phyloP scores from a whole-genome alignment of 441 rosid species.

The Raphanus hybrid region DNA sequence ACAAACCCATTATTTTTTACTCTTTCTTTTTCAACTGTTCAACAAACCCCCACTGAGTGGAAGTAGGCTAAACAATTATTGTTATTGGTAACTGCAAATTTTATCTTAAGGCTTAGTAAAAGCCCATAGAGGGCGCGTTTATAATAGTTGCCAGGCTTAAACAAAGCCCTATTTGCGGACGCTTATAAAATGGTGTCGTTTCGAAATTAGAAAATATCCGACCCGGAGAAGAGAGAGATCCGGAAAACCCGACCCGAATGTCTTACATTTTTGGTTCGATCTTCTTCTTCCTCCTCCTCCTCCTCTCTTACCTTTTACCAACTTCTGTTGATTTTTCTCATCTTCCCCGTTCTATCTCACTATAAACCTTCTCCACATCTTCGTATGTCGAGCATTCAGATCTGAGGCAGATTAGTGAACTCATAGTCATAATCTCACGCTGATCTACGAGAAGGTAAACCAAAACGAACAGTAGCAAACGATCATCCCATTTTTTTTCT shows the following conservation, averaged over 20 bases:
- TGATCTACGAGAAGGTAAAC: conserved; percentile 40
- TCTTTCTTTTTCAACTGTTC: too few relatives aligned
- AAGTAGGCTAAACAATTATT: too few relatives aligned
- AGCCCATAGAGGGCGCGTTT: conserved; percentile 6
- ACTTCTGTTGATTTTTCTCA: conserved; percentile 7
- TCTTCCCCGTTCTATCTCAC: conserved; percentile 34
- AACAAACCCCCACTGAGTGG: too few relatives aligned
- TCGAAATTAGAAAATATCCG: background rate
- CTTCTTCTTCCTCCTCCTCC: conserved; percentile 16
- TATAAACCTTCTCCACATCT: background rate
- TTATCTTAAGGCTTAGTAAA: background rate
- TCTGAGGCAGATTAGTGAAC: conserved; percentile 29
- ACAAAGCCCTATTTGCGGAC: background rate
- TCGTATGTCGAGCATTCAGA: background rate
- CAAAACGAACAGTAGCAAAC: conserved; percentile 21
- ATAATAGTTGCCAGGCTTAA: background rate
- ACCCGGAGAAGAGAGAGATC: conserved; percentile 24
- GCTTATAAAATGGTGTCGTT: background rate
- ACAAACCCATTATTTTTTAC: too few relatives aligned
- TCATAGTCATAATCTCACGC: conserved; percentile 23
- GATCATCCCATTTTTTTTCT: conserved; percentile 3
- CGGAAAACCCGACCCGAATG: conserved; percentile 29
- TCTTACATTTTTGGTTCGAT: conserved; percentile 29
- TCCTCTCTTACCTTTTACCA: background rate
- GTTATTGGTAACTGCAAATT: background rate